These are phyloP conservation scores for Nephromyces sp. DNA, from an alignment of 169 alveolate species.

Conservation along the genomic window DNA sequence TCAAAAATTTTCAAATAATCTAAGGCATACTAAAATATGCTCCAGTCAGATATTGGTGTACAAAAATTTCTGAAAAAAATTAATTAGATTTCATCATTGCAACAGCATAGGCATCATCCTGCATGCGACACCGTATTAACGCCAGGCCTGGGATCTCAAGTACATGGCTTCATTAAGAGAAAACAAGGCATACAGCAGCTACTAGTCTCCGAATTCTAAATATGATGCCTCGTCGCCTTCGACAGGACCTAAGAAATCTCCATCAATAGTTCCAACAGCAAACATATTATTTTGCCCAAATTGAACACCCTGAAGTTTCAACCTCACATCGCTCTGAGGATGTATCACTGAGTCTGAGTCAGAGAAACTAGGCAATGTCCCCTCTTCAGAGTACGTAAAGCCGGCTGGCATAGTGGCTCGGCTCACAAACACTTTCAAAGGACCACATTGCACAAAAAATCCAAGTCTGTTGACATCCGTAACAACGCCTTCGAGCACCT, in stretches of 20 bases:
- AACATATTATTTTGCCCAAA: constrained; percentile 72
- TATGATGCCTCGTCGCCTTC: constrained; percentile 54
- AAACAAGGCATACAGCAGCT: too few relatives aligned
- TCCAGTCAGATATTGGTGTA: too few relatives aligned
- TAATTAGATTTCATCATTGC: too few relatives aligned
- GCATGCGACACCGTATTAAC: too few relatives aligned
- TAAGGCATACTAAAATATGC: too few relatives aligned
- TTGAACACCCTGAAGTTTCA: constrained; percentile 75
- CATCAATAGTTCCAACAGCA: constrained; percentile 79
- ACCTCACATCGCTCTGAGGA: constrained; percentile 70
- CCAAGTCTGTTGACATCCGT: constrained; percentile 80
- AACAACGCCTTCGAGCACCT: constrained; percentile 77
- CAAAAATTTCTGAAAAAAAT: too few relatives aligned
- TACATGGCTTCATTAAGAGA: too few relatives aligned
- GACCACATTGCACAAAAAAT: constrained; percentile 81
- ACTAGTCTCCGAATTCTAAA: too few relatives aligned
- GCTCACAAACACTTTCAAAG: constrained; percentile 76
- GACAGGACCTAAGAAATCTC: constrained; percentile 73
- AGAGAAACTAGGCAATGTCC: constrained; percentile 66
- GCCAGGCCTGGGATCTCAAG: too few relatives aligned
- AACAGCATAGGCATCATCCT: too few relatives aligned
- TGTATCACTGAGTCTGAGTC: constrained; percentile 66
- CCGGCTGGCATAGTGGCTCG: constrained; percentile 72
- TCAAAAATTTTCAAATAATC: too few relatives aligned
- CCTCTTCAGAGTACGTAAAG: constrained; percentile 66